These are phyloP conservation scores for Kingdonia uniflora DNA, from an alignment of 164 flowering plant genomes.

Conservation along the genomic window DNA sequence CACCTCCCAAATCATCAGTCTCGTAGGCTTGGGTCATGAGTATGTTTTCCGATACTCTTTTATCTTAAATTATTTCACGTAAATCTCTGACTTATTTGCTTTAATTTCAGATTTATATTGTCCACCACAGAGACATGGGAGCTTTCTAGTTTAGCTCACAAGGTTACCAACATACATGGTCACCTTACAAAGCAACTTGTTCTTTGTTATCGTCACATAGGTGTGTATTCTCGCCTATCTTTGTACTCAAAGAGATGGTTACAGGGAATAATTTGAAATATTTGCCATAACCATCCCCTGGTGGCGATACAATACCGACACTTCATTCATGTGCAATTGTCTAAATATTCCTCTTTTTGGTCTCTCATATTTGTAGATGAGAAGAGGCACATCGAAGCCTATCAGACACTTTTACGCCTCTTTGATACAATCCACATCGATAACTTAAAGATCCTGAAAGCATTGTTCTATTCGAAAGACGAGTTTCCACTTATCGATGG, in stretches of 20 bases:
- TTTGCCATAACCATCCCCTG: too few relatives aligned
- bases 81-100: neutral
- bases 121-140: conserved; percentile 77
- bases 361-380: too few relatives aligned
- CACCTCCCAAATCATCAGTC: conserved; percentile 24
- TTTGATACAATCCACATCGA: conserved; percentile 46
- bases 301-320: too few relatives aligned
- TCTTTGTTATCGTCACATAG: conserved; percentile 33
- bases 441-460: conserved; percentile 51
- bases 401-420: conserved; percentile 25
- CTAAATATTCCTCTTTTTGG: too few relatives aligned
- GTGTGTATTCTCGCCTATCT: too few relatives aligned
- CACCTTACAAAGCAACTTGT: conserved; percentile 37
- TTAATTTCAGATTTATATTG: conserved; percentile 22
- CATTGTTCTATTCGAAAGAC: conserved; percentile 35
- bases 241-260: too few relatives aligned
- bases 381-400: conserved; percentile 34
- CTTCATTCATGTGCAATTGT: too few relatives aligned
- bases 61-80: neutral
- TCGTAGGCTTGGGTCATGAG: conserved; percentile 23
- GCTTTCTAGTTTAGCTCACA: conserved; percentile 59
- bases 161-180: conserved; percentile 33
- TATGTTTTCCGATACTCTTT: conserved; percentile 2
- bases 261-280: too few relatives aligned
- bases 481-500: conserved; percentile 54